These are phyloP conservation scores for Zelonia costaricensis DNA, from an alignment of 208 protist genomes.

Conservation along the genomic window DNA sequence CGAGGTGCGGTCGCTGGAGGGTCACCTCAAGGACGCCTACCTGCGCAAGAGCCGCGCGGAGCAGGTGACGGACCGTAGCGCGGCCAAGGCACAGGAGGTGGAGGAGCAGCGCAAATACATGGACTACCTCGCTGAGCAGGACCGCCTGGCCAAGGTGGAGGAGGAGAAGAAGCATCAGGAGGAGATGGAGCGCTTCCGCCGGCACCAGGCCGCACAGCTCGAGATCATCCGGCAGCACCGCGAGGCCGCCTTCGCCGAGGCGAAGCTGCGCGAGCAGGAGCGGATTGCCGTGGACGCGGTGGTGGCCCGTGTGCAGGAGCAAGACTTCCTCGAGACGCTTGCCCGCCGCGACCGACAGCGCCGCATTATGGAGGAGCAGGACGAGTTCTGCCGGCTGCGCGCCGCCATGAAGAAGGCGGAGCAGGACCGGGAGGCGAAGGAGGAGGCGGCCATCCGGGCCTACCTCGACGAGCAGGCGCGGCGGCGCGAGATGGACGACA, in stretches of 20 bases:
- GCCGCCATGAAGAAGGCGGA: constrained; percentile 75
- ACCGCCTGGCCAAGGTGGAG: constrained; percentile 39
- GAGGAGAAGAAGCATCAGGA: constrained; percentile 55
- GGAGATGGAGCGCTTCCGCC: constrained; percentile 69
- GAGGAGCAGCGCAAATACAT: constrained; percentile 73
- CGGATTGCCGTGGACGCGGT: constrained; percentile 89
- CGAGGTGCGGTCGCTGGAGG: constrained; percentile 79
- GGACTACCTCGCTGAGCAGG: constrained; percentile 52
- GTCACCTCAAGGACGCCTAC: constrained; percentile 73
- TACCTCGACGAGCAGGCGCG: constrained; percentile 79
- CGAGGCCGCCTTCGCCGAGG: constrained; percentile 50
- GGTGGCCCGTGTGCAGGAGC: constrained; percentile 82
- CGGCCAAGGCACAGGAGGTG: constrained; percentile 35
- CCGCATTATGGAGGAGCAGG: constrained; percentile 72
- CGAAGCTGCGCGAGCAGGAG: constrained; percentile 70
- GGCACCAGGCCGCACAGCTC: constrained; percentile 79
- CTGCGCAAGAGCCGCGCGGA: constrained; percentile 76
- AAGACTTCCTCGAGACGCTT: constrained; percentile 78
- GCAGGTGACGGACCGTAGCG: constrained; percentile 61
- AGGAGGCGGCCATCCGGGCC: constrained; percentile 77
- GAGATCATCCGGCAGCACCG: constrained; percentile 77
- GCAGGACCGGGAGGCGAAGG: constrained; percentile 68
- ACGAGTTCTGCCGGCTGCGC: constrained; percentile 80
- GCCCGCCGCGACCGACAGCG: constrained; percentile 76
- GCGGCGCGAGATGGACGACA: constrained; percentile 72